Evolutionary conservation across 495 filamentous ascomycete genomes (phyloP).

Genomic region (Penicillium mononematosum): DNA sequence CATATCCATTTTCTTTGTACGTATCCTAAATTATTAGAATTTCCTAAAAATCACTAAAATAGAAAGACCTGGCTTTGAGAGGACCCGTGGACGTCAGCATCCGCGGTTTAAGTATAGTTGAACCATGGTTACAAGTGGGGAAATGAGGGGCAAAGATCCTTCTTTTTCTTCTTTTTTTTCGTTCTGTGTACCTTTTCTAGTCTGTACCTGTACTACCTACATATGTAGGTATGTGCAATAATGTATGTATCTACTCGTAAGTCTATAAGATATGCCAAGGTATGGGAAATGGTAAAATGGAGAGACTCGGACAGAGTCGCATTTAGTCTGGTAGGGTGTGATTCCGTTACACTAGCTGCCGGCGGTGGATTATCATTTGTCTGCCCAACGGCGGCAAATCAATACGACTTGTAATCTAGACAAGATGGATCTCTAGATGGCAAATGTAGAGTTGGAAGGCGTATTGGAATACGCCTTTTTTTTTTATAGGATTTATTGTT

Average conservation of each 20-base stretch:
- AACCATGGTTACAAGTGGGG: slow-evolving; percentile 3
- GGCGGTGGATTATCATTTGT: slow-evolving; percentile 8
- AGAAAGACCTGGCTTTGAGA: not conserved
- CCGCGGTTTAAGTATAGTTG: not conserved
- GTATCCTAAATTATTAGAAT: not conserved
- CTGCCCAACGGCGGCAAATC: slow-evolving; percentile 3
- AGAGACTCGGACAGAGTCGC: not conserved
- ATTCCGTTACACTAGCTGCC: not conserved
- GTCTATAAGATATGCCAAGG: not conserved
- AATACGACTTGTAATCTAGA: not conserved
- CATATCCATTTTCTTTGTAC: not conserved
- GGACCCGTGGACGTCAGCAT: not conserved
- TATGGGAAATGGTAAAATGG: not conserved
- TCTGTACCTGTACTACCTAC: not conserved
- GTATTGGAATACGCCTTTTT: not conserved
- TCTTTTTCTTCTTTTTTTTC: slow-evolving; percentile 4
- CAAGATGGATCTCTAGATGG: not conserved
- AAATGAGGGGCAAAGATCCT: slow-evolving; percentile 1
- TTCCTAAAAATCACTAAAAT: not conserved
- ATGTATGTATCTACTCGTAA: not conserved
- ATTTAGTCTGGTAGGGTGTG: slow-evolving; percentile 3
- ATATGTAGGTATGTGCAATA: not conserved
- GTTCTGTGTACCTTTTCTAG: not conserved
- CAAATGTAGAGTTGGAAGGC: not conserved
- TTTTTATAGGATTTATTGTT: no score